Evolutionary conservation across 257 asterid species (phyloP).

Genomic region (Cinchona pubescens): DNA sequence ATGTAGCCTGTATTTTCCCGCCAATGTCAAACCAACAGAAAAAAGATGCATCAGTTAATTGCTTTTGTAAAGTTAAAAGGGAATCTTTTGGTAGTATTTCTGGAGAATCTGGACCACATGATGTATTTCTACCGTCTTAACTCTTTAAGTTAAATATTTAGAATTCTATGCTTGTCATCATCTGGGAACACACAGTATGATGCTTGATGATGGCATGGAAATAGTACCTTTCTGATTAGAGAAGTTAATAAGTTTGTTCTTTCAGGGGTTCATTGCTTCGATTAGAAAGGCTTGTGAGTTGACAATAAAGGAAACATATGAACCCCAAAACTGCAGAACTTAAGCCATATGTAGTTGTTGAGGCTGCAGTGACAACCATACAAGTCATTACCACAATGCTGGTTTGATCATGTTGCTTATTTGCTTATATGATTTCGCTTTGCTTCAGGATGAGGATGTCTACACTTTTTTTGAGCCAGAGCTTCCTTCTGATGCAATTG

Average conservation of each 20-base stretch:
- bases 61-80: neutral
- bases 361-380: neutral
- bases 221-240: neutral
- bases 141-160: neutral
- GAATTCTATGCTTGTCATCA: neutral
- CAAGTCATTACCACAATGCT: neutral
- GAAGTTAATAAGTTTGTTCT: neutral
- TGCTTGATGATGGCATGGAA: neutral
- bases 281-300: neutral
- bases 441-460: conserved; percentile 83
- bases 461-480: conserved; percentile 93
- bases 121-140: neutral
- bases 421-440: neutral
- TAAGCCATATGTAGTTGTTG: neutral
- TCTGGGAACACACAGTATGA: neutral
- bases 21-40: neutral
- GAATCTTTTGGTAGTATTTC: neutral
- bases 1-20: too few relatives aligned
- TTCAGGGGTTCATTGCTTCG: neutral
- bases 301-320: neutral
- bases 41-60: neutral
- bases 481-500: conserved; percentile 54
- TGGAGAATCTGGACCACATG: neutral
- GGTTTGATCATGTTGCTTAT: neutral
- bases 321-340: neutral